Conservation (phyloP, 129 eudicot species). For the Tanacetum coccineum region DNA sequence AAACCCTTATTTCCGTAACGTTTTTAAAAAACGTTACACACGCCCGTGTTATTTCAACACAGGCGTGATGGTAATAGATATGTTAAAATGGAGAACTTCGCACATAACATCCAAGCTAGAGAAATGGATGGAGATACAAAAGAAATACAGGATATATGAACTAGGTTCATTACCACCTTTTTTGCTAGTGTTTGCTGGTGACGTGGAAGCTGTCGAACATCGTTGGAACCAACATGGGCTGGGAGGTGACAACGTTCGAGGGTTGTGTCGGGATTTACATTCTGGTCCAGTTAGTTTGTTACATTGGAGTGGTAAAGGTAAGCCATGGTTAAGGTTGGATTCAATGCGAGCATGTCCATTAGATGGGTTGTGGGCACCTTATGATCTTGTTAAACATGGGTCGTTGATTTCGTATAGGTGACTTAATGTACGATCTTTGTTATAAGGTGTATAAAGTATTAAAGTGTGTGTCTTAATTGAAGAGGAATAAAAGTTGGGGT, state of each 20-base stretch:
- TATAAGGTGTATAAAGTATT: too few species aligned
- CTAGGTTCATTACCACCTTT: slow-evolving; percentile 49
- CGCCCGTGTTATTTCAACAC: slow-evolving; percentile 79
- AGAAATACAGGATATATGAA: slow-evolving; percentile 65
- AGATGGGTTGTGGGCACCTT: slow-evolving; percentile 90
- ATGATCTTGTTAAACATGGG: slow-evolving; percentile 53
- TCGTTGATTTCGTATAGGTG: slow-evolving; percentile 23
- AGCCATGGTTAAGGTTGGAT: slow-evolving; percentile 90
- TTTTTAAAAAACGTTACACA: slow-evolving; percentile 33
- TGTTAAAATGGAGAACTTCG: slow-evolving; percentile 53
- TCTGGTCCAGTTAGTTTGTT: slow-evolving; percentile 83
- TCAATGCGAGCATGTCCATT: slow-evolving; percentile 68
- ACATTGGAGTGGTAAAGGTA: slow-evolving; percentile 97
- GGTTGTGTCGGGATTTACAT: slow-evolving; percentile 79
- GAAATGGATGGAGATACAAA: slow-evolving; percentile 78
- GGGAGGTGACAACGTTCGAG: slow-evolving; percentile 39
- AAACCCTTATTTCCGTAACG: slow-evolving; percentile 31
- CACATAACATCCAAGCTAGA: slow-evolving; percentile 54
- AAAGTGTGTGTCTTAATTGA: too few species aligned
- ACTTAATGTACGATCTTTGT: too few species aligned
- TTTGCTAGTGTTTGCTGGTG: slow-evolving; percentile 72
- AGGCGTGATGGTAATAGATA: slow-evolving; percentile 87
- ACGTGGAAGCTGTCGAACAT: slow-evolving; percentile 69
- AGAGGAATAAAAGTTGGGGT: too few species aligned
- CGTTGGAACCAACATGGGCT: slow-evolving; percentile 92